Evolutionary conservation across 331 rosid species (phyloP), one percentile per base, ranked within the genome.

Genomic region (Phaseolus coccineus): DNA sequence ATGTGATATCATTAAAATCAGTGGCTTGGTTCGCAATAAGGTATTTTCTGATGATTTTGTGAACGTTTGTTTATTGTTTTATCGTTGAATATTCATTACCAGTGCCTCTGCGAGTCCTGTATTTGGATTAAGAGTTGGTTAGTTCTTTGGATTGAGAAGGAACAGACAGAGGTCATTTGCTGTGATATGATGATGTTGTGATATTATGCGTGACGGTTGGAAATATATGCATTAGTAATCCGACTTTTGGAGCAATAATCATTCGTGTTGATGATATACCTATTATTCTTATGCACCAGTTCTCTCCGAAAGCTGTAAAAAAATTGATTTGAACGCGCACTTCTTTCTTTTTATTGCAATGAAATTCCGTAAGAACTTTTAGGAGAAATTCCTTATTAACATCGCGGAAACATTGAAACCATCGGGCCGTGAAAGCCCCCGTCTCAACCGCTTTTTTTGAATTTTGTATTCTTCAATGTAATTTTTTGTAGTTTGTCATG

Each of bases 1-100:
- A 75, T 90, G 98, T 58, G 99, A 96, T 77, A 85, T 93, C 58
- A 89, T 96, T 74, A 93, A 93, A 88, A 91, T 93, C 74, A 86
- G 93, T 16, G 89, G 82, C 74, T 55, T 93, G 79, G 97, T 92
- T 39, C 91, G 93, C 74, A 91, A 84, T 33, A 93, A 91, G 98
- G 99, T 93, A 64, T 19, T 47, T 7, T 6, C 40, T 6, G 42
- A 12, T 33, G 6, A 16, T 37, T 37, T 31, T 62, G 46, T 25
- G 15, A 59, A 9, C 2, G 10, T 30, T 67, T 14, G 47, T 42
- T 42, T 57, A 42, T 19, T 58, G 22, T 58, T 55, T 27, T 30
- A 15, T 28, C 12, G 13, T 77, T 14, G 50, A 42, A 16, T 39
- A 1, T n/a, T 5, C 3, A 12, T 5, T 22, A 22, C 3, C 30